Percentiles rank a stretch among this genome's conserved stretches.
Evolutionary conservation across 1,139 yeast species (phyloP).

Genomic region (Saccharomyces hybrid): DNA sequence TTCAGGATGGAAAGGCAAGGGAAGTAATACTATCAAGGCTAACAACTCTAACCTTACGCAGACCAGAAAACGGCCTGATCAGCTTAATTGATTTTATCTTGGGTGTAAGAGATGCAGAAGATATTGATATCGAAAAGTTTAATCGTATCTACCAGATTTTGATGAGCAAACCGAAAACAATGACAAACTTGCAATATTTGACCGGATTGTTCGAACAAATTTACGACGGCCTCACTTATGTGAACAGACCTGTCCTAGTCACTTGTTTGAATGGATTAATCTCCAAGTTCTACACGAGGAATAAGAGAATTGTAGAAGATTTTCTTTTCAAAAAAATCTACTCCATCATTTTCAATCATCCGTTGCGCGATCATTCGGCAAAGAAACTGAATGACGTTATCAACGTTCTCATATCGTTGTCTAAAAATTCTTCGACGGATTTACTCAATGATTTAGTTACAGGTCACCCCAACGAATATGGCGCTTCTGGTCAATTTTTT

Average conservation of each 20-base stretch:
- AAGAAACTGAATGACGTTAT: constrained; percentile 51
- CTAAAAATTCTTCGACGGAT: constrained; percentile 43
- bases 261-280: constrained; percentile 54
- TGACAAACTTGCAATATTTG: constrained; percentile 46
- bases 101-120: constrained; percentile 66
- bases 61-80: constrained; percentile 60
- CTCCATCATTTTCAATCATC: constrained; percentile 32
- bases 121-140: constrained; percentile 55
- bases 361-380: constrained; percentile 37
- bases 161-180: constrained; percentile 49
- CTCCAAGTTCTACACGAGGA: constrained; percentile 46
- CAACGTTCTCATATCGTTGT: constrained; percentile 55
- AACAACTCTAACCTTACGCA: constrained; percentile 46
- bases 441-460: constrained; percentile 39
- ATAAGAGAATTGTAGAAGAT: constrained; percentile 47
- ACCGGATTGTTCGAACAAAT: constrained; percentile 50
- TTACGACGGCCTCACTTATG: constrained; percentile 47
- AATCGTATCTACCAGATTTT: constrained; percentile 58
- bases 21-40: constrained; percentile 40
- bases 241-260: constrained; percentile 54
- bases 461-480: constrained; percentile 10
- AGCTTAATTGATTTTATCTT: constrained; percentile 69
- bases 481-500: constrained; percentile 26
- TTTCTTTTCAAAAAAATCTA: constrained; percentile 50
- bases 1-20: constrained; percentile 38